Evolutionary conservation across 106 monocot genomes (phyloP).

Genomic region (Chionographis japonica): DNA sequence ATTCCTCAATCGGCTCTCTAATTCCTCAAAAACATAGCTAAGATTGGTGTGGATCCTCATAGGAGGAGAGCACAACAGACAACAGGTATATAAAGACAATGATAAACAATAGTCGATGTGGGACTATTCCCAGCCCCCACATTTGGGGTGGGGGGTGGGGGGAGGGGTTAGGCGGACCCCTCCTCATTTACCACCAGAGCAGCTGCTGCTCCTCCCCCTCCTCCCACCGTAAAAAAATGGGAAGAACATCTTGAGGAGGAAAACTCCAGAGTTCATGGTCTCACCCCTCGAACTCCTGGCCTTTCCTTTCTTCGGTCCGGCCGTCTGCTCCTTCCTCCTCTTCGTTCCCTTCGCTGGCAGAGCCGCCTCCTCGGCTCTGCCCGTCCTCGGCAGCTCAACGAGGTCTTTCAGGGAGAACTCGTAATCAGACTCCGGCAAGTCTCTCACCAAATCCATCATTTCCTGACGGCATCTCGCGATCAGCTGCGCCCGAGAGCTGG

Average conservation of each 20-base stretch:
- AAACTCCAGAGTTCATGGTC: neutral
- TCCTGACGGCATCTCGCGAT: slow-evolving; percentile 12
- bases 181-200: neutral
- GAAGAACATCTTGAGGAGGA: slow-evolving; percentile 5
- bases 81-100: too few relatives aligned
- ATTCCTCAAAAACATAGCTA: too few relatives aligned
- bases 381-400: slow-evolving; percentile 11
- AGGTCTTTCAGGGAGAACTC: slow-evolving; percentile 24
- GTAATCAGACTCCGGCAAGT: slow-evolving; percentile 14
- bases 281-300: neutral
- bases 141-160: too few relatives aligned
- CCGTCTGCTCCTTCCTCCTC: neutral
- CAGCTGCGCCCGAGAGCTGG: neutral
- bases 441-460: slow-evolving; percentile 18
- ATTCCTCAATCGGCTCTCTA: too few relatives aligned
- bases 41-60: too few relatives aligned
- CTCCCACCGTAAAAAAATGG: neutral
- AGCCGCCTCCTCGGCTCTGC: neutral
- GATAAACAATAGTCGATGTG: too few relatives aligned
- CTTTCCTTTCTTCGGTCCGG: neutral
- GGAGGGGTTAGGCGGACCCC: too few relatives aligned
- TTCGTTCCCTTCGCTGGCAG: neutral
- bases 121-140: too few relatives aligned
- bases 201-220: slow-evolving; percentile 4
- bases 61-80: too few relatives aligned